Evolutionary conservation across 2,329 filamentous ascomycete species (phyloP), one percentile per base, ranked within the genome.

Genomic region (Periconia sp.): DNA sequence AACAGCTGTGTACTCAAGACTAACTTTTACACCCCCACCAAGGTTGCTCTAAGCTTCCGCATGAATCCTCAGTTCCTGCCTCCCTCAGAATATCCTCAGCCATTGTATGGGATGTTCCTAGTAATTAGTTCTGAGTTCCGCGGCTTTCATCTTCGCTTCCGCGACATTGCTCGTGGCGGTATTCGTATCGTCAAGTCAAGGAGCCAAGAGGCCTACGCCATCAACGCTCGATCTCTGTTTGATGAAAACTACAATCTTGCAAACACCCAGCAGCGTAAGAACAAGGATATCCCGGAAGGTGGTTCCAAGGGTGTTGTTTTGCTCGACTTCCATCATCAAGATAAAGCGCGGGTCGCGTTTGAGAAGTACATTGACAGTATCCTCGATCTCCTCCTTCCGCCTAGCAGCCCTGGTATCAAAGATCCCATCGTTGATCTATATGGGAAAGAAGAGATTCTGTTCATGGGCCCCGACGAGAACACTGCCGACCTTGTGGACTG

Each of bases 301-400:
- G 94, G 94, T 41, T 95, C 92, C 62, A 99, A 99, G 78, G 94
- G 94, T 75, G 94, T 99, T 44, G 92, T 99, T 48, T 81, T 99
- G 33, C 84, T 99, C 28, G 92, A 99, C 70, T 84, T 89, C 51
- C 87, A 92, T 68, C 91, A 96, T 73, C 94, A 99, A 73, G 90
- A 96, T 72, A 95, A 92, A 75, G 87, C 87, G 13, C 83, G 81
- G 34, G 91, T 95, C 50, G 92, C 94, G 2, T 99, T 99, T 61
- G 92, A 99, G 77, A 99, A 99, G 79, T 99, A 99, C 75, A 99
- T 99, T 63, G 94, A 99, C 77, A 95, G 90, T 69, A 96, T 99
- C 63, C 81, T 99, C 67, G 94, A 99, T 72, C 84, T 99, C 52
- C 83, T 99, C 25, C 80, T 99, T 33, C 90, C 89, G 9, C 90